Evolutionary conservation across 2,329 filamentous ascomycete species (phyloP).

Genomic region (Samsoniella hepiali): DNA sequence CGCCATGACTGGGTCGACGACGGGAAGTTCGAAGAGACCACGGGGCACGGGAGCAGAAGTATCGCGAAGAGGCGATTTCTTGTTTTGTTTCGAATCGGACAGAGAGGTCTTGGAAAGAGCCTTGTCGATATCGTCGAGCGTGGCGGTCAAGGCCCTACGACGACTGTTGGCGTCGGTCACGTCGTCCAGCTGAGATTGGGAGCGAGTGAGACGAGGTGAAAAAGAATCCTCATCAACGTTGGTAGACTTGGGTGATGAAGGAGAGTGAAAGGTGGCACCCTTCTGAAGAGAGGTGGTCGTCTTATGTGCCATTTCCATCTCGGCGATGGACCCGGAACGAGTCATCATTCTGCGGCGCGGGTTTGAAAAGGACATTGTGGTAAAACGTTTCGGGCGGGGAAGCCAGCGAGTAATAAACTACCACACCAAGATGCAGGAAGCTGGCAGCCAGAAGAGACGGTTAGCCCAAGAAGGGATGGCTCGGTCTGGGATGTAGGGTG

Average conservation of each 20-base stretch:
- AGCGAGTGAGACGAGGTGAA: slow-evolving; percentile 59
- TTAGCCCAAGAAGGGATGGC: slow-evolving; percentile 22
- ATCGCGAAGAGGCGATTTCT: slow-evolving; percentile 43
- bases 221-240: slow-evolving; percentile 39
- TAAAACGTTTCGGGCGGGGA: slow-evolving; percentile 32
- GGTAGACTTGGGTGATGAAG: slow-evolving; percentile 32
- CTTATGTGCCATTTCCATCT: slow-evolving; percentile 46
- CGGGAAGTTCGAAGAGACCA: slow-evolving; percentile 55
- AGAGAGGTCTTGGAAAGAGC: slow-evolving; percentile 49
- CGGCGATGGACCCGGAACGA: slow-evolving; percentile 40
- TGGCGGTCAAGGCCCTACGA: slow-evolving; percentile 61
- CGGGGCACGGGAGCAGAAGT: slow-evolving; percentile 58
- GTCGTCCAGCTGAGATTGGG: slow-evolving; percentile 69
- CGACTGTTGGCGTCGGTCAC: slow-evolving; percentile 66
- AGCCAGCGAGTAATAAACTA: slow-evolving; percentile 22
- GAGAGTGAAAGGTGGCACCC: slow-evolving; percentile 65
- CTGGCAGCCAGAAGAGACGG: slow-evolving; percentile 16
- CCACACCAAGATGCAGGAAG: slow-evolving; percentile 33
- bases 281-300: slow-evolving; percentile 62
- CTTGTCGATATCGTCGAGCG: slow-evolving; percentile 54
- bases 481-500: slow-evolving; percentile 21
- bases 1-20: slow-evolving; percentile 49
- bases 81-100: slow-evolving; percentile 28
- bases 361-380: slow-evolving; percentile 47
- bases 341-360: slow-evolving; percentile 40